Conservation (phyloP, 495 filamentous ascomycete species). For the Talaromyces ruber region DNA sequence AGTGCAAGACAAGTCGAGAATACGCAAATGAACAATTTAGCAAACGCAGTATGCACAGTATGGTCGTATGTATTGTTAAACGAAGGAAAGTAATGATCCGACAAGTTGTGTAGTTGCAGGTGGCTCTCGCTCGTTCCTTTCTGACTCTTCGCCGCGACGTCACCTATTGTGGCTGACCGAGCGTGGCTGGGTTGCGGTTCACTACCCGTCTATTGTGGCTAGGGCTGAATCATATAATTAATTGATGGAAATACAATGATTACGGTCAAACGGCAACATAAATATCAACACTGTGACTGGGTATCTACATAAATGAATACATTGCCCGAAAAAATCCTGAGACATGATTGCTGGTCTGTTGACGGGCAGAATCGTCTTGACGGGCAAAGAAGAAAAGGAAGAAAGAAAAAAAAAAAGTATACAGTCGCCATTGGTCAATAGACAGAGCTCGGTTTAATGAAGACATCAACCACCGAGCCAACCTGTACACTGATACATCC, state of each 20-base stretch:
- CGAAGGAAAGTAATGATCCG: neutral
- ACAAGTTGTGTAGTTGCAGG: neutral
- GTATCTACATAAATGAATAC: conserved; percentile 9
- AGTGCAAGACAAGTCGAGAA: neutral
- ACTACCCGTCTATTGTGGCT: neutral
- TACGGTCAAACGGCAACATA: neutral
- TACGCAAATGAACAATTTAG: neutral
- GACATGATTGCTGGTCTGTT: neutral
- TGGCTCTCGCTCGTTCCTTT: neutral
- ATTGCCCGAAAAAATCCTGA: neutral
- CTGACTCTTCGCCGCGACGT: neutral
- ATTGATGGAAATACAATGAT: no score
- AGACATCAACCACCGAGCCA: neutral
- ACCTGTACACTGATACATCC: neutral
- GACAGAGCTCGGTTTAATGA: neutral
- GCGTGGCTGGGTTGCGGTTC: neutral
- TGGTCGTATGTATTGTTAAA: neutral
- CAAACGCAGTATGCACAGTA: neutral
- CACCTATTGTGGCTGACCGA: neutral
- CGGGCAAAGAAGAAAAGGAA: neutral
- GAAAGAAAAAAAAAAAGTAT: neutral
- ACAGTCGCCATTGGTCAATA: neutral
- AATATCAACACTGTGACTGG: neutral
- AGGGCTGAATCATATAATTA: neutral
- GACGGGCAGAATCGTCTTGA: neutral